phyloP scores from a whole-genome alignment of 2,329 filamentous ascomycete genomes.

The Lasiodiplodia citricola region DNA sequence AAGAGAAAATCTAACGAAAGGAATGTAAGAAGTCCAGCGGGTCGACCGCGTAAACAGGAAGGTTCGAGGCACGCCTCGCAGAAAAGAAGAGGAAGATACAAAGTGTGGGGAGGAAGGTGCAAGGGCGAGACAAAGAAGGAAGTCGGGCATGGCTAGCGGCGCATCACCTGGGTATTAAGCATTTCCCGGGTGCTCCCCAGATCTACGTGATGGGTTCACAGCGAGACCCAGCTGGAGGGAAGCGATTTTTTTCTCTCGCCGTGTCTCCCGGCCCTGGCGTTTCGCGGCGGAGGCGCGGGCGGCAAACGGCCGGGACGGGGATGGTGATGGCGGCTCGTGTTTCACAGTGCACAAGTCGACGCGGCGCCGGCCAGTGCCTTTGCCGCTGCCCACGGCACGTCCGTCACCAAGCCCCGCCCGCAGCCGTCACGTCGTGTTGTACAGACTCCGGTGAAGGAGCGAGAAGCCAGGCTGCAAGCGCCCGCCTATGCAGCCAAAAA shows the following conservation, averaged over 20 bases:
- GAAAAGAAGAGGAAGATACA: background rate
- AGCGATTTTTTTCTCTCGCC: background rate
- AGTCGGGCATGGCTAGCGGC: background rate
- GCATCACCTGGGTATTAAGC: slow-evolving; percentile 5
- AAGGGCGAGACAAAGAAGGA: slow-evolving; percentile 21
- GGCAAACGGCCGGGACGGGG: slow-evolving; percentile 3
- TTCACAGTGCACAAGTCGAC: slow-evolving; percentile 1
- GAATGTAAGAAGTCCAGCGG: background rate
- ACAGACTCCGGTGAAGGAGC: background rate
- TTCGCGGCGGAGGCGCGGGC: background rate
- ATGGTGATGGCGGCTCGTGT: slow-evolving; percentile 15
- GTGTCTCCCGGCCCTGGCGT: background rate
- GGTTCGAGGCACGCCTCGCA: background rate
- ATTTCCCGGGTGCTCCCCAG: slow-evolving; percentile 1
- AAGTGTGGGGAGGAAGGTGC: background rate
- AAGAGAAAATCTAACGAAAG: no score
- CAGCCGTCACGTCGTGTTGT: background rate
- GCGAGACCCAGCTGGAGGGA: background rate
- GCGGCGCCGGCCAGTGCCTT: background rate
- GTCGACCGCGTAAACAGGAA: background rate
- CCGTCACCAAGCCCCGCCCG: slow-evolving; percentile 8
- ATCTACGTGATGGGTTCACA: background rate
- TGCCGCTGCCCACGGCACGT: background rate
- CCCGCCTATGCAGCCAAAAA: background rate
- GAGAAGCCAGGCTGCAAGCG: background rate